A percentile compares a stretch with the other conserved stretches of the same genome.
phyloP scores from a whole-genome alignment of 805 yeast genomes.

The Saturnispora sekii region DNA sequence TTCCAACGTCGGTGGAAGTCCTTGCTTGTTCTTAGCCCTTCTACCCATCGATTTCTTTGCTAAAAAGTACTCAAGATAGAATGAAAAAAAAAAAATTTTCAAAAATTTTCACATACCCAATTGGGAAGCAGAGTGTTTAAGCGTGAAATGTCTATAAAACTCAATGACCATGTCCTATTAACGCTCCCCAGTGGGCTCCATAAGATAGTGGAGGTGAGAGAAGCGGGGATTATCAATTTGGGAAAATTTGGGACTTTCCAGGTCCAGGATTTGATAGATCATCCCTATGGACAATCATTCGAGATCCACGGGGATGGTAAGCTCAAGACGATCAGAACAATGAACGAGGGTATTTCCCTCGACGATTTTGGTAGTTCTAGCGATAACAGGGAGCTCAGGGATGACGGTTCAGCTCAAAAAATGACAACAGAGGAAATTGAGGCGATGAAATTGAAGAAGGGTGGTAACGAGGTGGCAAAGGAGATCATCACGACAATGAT shows the following conservation, averaged over 20 bases:
- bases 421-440: slow-evolving; percentile 78
- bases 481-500: slow-evolving; percentile 75
- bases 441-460: slow-evolving; percentile 60
- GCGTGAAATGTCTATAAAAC: slow-evolving; percentile 2
- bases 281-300: slow-evolving; percentile 80
- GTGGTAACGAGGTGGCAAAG: slow-evolving; percentile 54
- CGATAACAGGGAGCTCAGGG: slow-evolving; percentile 50
- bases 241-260: slow-evolving; percentile 90
- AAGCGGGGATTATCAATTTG: slow-evolving; percentile 52
- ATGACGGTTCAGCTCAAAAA: slow-evolving; percentile 66
- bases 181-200: slow-evolving; percentile 75
- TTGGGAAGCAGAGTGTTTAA: background rate
- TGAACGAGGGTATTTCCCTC: slow-evolving; percentile 1
- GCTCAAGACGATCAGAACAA: slow-evolving; percentile 17
- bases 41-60: slow-evolving; percentile 58
- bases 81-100: slow-evolving; percentile 6
- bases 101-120: slow-evolving; percentile 7
- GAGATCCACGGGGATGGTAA: slow-evolving; percentile 55
- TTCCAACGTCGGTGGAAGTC: slow-evolving; percentile 81
- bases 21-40: slow-evolving; percentile 87
- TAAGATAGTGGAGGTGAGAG: slow-evolving; percentile 59
- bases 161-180: slow-evolving; percentile 48
- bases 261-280: slow-evolving; percentile 68
- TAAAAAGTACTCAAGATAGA: background rate
- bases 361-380: slow-evolving; percentile 23